Evolutionary conservation across 768 basidiomycete species (phyloP), one percentile per base, ranked within the genome.

Genomic region (Sporobolomyces roseus): DNA sequence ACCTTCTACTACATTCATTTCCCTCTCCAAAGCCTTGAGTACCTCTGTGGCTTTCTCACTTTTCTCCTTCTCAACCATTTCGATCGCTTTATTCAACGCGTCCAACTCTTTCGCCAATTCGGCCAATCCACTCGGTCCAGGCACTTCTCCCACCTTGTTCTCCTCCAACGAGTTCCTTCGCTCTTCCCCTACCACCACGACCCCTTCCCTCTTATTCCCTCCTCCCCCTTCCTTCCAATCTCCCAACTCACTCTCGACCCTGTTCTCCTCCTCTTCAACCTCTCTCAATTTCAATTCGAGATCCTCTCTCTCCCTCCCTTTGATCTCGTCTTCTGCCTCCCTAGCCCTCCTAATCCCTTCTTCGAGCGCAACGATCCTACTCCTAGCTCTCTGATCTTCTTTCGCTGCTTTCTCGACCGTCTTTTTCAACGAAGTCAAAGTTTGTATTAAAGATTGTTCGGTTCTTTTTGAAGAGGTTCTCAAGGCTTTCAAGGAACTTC

Each of bases 351-450:
- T 29, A 17, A 73, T 69, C 25, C 55, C 64, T 51, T 73, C 71
- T 35, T 73, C 71, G 25, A 73, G 45, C 1, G 45, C 25, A 12
- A 59, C 67, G 60, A 73, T 69, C 56, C 71, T 32, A 23, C 61
- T 63, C 52, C 71, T 36, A 38, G 67, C 67, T 29, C 71, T 64
- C 53, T 73, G 71, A 59, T 73, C 71, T 61, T 73, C 71, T 52
- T 73, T 73, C 29, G 61, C n/a, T 23, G 67, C 61, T 35, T 73
- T 73, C 25, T 73, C 71, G 32, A 73, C 64, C 10, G 55, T 23
- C 41, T 66, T 66, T 6, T 58, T 55, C 3, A 73, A 46, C 2
- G 67, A 59, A 5, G 51, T n/a, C 23, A 73, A 30, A 21, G 64
- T 66, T 1, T 64, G 27, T 10, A 43, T 0, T 35, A 72, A 60